Evolutionary conservation across 2,329 filamentous ascomycete genomes (phyloP).

Genomic region (Parafenestella ontariensis): DNA sequence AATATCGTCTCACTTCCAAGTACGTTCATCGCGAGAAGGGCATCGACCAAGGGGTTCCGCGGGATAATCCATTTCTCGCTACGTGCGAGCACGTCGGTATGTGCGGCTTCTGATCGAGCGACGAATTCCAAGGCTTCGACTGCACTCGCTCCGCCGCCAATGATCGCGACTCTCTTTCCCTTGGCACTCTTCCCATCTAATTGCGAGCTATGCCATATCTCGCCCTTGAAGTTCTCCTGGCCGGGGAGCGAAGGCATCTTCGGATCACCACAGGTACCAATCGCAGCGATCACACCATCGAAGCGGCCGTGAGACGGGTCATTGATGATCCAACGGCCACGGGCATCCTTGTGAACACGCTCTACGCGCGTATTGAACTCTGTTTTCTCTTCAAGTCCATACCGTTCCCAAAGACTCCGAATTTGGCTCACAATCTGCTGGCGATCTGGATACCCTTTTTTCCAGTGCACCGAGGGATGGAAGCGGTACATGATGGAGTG

Average conservation of each 20-base stretch:
- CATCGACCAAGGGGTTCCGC: slow-evolving; percentile 76
- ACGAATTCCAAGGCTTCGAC: slow-evolving; percentile 86
- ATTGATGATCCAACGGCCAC: slow-evolving; percentile 80
- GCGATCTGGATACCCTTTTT: slow-evolving; percentile 77
- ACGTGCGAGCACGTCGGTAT: slow-evolving; percentile 76
- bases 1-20: slow-evolving; percentile 78
- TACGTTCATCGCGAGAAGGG: slow-evolving; percentile 77
- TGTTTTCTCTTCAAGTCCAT: slow-evolving; percentile 74
- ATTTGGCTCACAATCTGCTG: slow-evolving; percentile 78
- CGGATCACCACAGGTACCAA: slow-evolving; percentile 81
- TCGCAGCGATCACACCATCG: slow-evolving; percentile 78
- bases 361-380: slow-evolving; percentile 74
- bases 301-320: slow-evolving; percentile 73
- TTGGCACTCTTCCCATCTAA: slow-evolving; percentile 75
- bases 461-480: slow-evolving; percentile 79
- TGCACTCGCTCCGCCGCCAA: slow-evolving; percentile 81
- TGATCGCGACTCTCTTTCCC: slow-evolving; percentile 76
- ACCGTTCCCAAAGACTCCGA: slow-evolving; percentile 74
- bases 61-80: slow-evolving; percentile 90
- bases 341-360: slow-evolving; percentile 71
- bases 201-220: slow-evolving; percentile 76
- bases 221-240: slow-evolving; percentile 75
- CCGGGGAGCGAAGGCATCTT: slow-evolving; percentile 75
- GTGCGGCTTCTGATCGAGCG: slow-evolving; percentile 67
- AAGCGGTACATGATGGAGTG: slow-evolving; percentile 90